phyloP scores from a whole-genome alignment of 2,329 filamentous ascomycete genomes.

The Cordyceps tenuipes region DNA sequence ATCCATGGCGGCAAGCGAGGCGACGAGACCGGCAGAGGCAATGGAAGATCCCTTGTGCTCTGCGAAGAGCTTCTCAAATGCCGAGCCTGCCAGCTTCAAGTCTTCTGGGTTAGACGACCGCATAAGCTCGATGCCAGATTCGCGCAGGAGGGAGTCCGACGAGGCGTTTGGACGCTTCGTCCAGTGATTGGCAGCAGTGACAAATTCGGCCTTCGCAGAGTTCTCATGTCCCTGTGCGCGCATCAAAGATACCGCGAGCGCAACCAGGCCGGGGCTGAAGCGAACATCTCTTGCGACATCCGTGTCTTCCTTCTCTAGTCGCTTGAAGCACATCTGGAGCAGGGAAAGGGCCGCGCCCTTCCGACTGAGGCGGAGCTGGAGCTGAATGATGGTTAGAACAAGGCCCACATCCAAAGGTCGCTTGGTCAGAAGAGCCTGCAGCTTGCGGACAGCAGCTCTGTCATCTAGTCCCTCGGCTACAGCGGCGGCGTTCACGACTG shows the following conservation, averaged over 20 bases:
- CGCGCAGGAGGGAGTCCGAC: constrained; percentile 61
- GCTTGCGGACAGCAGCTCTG: constrained; percentile 59
- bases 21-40: constrained; percentile 76
- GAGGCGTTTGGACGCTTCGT: constrained; percentile 41
- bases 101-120: constrained; percentile 64
- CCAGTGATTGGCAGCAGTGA: constrained; percentile 78
- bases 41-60: constrained; percentile 59
- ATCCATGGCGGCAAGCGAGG: constrained; percentile 61
- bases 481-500: constrained; percentile 61
- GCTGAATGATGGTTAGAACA: constrained; percentile 68
- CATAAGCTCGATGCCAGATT: constrained; percentile 75
- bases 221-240: constrained; percentile 63
- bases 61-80: constrained; percentile 65
- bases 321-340: constrained; percentile 66
- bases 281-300: constrained; percentile 58
- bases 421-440: constrained; percentile 62
- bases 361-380: constrained; percentile 67
- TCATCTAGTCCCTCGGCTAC: constrained; percentile 52
- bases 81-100: constrained; percentile 60
- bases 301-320: constrained; percentile 54
- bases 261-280: constrained; percentile 77
- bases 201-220: constrained; percentile 64
- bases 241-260: constrained; percentile 72
- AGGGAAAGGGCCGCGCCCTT: constrained; percentile 64
- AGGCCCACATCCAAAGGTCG: constrained; percentile 75